A percentile compares a stretch with the other conserved stretches of the same genome.
Evolutionary conservation across 306 rosid species (phyloP).

Genomic region (Casuarina cunninghamiana): DNA sequence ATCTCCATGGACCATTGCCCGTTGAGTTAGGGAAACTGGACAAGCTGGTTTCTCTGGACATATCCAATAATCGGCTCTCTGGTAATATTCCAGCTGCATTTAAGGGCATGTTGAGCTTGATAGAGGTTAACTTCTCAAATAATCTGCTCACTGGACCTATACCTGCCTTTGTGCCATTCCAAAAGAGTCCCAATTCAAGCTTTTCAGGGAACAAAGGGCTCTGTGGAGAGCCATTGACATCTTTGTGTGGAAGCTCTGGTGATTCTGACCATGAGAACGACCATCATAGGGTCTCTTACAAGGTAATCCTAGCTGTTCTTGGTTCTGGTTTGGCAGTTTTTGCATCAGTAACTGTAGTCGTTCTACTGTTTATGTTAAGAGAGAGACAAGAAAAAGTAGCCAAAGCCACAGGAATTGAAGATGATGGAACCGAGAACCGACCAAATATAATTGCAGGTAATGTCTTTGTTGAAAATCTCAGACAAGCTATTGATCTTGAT

Average conservation of each 20-base stretch:
- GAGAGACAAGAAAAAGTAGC: constrained; percentile 90
- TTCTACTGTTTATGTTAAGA: constrained; percentile 79
- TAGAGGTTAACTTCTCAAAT: constrained; percentile 95
- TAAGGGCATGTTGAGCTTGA: constrained; percentile 95
- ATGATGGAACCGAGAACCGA: constrained; percentile 44
- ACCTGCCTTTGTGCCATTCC: constrained; percentile 84
- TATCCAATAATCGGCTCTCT: constrained; percentile 81
- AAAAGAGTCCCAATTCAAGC: constrained; percentile 84
- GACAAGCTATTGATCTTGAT: constrained; percentile 90
- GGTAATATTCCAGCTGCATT: constrained; percentile 76
- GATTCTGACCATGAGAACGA: constrained; percentile 43
- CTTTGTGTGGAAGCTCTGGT: constrained; percentile 56
- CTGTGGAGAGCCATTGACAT: constrained; percentile 85
- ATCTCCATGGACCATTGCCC: constrained; percentile 78
- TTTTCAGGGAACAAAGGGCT: constrained; percentile 80
- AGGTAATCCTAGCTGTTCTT: constrained; percentile 80
- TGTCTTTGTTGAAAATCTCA: constrained; percentile 80
- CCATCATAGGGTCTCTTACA: constrained; percentile 88
- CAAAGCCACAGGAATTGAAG: constrained; percentile 62
- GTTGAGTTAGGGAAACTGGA: constrained; percentile 85
- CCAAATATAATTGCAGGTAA: constrained; percentile 80
- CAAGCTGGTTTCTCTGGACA: constrained; percentile 92
- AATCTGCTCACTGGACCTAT: constrained; percentile 76
- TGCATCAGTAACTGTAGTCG: constrained; percentile 77
- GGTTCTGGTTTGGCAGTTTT: constrained; percentile 94